Evolutionary conservation across 495 filamentous ascomycete genomes (phyloP).

Genomic region (Xylaria flabelliformis): DNA sequence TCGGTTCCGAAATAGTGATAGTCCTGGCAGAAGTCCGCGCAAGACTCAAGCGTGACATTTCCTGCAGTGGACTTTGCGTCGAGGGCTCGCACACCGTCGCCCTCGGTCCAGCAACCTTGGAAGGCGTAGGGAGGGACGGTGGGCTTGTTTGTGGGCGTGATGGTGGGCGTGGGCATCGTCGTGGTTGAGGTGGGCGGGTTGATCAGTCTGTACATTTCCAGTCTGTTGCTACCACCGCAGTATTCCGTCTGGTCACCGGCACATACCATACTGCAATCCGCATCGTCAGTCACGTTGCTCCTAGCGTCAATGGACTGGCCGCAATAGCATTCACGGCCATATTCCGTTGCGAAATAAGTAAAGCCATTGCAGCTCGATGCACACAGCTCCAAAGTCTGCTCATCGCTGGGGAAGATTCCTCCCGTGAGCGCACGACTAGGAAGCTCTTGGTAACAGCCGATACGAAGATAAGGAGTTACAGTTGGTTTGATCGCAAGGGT

Average conservation of each 20-base stretch:
- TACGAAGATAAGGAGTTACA: constrained; percentile 37
- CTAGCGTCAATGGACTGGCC: constrained; percentile 42
- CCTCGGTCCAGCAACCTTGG: constrained; percentile 56
- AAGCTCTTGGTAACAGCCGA: constrained; percentile 57
- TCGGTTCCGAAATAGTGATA: constrained; percentile 52
- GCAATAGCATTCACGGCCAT: constrained; percentile 48
- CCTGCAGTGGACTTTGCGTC: constrained; percentile 28
- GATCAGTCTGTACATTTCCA: constrained; percentile 42
- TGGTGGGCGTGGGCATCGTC: constrained; percentile 25
- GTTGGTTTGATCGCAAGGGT: constrained; percentile 47
- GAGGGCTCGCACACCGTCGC: constrained; percentile 40
- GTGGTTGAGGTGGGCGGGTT: constrained; percentile 29
- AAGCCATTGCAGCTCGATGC: constrained; percentile 40
- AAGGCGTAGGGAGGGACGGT: constrained; percentile 47
- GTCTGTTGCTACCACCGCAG: constrained; percentile 45
- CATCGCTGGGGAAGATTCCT: constrained; percentile 37
- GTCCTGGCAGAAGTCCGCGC: constrained; percentile 45
- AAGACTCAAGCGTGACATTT: constrained; percentile 52
- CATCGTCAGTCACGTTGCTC: constrained; percentile 37
- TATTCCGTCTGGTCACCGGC: constrained; percentile 41
- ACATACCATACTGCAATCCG: constrained; percentile 47
- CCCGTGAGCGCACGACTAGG: constrained; percentile 49
- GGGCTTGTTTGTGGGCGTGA: constrained; percentile 34
- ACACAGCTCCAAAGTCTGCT: constrained; percentile 46
- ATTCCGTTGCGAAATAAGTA: constrained; percentile 45